A percentile compares a stretch with the other conserved stretches of the same genome.
Evolutionary conservation across 179 eudicot species (phyloP).

Genomic region (Amaranthus tricolor): DNA sequence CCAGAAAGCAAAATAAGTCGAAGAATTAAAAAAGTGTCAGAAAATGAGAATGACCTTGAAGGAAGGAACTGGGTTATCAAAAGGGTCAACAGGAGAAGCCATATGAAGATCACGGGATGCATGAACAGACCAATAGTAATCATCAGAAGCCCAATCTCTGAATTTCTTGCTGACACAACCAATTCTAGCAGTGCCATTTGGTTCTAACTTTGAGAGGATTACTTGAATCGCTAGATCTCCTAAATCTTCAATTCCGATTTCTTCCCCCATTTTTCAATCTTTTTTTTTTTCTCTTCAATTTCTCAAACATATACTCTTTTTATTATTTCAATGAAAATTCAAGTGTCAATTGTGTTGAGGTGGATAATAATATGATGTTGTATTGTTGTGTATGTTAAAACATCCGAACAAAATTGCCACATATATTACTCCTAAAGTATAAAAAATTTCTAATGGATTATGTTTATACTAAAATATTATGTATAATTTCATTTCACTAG

Average conservation of each 20-base stretch:
- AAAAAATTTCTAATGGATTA: too few relatives aligned
- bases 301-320: background rate
- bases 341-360: too few relatives aligned
- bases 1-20: background rate
- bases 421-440: too few relatives aligned
- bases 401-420: too few relatives aligned
- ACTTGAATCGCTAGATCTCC: constrained; percentile 50
- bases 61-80: constrained; percentile 50
- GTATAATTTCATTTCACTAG: too few relatives aligned
- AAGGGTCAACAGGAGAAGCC: constrained; percentile 57
- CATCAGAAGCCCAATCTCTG: constrained; percentile 59
- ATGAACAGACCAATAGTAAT: constrained; percentile 56
- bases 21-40: background rate
- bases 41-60: constrained; percentile 44
- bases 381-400: too few relatives aligned
- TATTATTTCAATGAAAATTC: too few relatives aligned
- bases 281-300: background rate
- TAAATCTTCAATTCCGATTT: constrained; percentile 35
- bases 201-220: constrained; percentile 57
- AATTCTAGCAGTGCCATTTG: constrained; percentile 39
- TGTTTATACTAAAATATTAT: too few relatives aligned
- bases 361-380: too few relatives aligned
- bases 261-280: background rate
- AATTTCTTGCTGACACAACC: constrained; percentile 47
- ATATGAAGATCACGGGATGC: constrained; percentile 51